Conservation (phyloP, 371 early-diverging fungal species). For the Mortierella sp. region DNA sequence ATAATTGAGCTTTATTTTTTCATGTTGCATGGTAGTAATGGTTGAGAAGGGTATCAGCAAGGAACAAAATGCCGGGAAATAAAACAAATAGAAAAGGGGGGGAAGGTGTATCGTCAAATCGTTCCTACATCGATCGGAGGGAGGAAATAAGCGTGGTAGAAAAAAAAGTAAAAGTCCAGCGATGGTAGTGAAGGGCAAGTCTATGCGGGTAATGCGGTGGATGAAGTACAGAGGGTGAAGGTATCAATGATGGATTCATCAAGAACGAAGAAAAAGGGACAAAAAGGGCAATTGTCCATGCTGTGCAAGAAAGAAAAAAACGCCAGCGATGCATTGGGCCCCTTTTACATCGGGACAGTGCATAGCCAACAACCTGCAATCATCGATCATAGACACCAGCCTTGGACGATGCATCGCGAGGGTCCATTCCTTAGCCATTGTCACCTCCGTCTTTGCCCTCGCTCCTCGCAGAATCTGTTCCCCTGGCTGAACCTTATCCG, state of each 20-base stretch:
- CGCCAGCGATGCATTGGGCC: no score
- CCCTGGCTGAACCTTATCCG: not conserved
- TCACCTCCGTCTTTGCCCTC: not conserved
- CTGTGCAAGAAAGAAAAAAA: not conserved
- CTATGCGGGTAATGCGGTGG: no score
- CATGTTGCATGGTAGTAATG: not conserved
- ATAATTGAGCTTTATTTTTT: not conserved
- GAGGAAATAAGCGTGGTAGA: not conserved
- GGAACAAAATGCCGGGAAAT: not conserved
- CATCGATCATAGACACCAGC: not conserved
- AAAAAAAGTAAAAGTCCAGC: not conserved
- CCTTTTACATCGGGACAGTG: no score
- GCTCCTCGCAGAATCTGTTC: not conserved
- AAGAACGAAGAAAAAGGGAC: not conserved
- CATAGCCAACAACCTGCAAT: not conserved
- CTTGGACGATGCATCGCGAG: not conserved
- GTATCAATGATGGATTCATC: not conserved
- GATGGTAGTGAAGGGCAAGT: not conserved
- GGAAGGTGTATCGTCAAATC: not conserved
- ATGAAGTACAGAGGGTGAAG: not conserved
- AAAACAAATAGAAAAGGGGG: not conserved
- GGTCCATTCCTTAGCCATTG: not conserved
- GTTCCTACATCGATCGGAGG: no score
- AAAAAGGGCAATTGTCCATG: not conserved
- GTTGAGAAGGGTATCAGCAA: not conserved